Evolutionary conservation across 345 rosid species (phyloP).

Genomic region (Rhizophora apiculata): DNA sequence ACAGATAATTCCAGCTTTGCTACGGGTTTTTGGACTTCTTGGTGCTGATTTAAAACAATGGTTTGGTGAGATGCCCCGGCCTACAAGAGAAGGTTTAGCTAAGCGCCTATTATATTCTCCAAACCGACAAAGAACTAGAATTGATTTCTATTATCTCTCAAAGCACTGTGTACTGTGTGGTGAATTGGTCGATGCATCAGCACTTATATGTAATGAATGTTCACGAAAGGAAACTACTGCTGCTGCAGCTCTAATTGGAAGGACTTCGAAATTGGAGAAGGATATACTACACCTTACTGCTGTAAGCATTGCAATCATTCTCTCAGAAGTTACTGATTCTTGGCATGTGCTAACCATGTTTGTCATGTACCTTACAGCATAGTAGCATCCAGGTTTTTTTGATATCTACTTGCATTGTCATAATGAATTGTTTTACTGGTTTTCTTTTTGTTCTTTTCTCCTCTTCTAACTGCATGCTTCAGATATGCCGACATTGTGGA

Average conservation of each 20-base stretch:
- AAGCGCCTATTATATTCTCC: slow-evolving; percentile 45
- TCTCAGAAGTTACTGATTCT: background rate
- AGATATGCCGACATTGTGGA: slow-evolving; percentile 89
- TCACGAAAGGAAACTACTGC: slow-evolving; percentile 45
- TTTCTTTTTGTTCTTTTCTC: no score
- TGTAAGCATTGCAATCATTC: slow-evolving; percentile 38
- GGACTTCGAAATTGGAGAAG: slow-evolving; percentile 74
- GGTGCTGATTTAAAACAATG: slow-evolving; percentile 77
- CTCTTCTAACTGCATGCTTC: no score
- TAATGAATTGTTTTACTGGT: no score
- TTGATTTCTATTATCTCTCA: slow-evolving; percentile 82
- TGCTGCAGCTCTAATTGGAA: slow-evolving; percentile 62
- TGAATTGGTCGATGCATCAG: slow-evolving; percentile 69
- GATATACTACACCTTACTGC: slow-evolving; percentile 88
- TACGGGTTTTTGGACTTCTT: slow-evolving; percentile 81
- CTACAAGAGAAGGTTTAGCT: slow-evolving; percentile 53
- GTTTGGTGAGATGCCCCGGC: slow-evolving; percentile 90
- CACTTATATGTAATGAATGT: slow-evolving; percentile 66
- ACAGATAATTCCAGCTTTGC: slow-evolving; percentile 94
- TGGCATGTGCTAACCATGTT: background rate
- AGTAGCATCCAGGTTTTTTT: background rate
- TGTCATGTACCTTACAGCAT: background rate
- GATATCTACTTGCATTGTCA: no score
- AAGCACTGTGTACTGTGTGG: slow-evolving; percentile 85
- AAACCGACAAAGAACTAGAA: slow-evolving; percentile 59